A percentile compares a stretch with the other conserved stretches of the same genome.
These are phyloP conservation scores for Flaveria robusta DNA, from an alignment of 129 eudicot genomes.

Conservation along the genomic window DNA sequence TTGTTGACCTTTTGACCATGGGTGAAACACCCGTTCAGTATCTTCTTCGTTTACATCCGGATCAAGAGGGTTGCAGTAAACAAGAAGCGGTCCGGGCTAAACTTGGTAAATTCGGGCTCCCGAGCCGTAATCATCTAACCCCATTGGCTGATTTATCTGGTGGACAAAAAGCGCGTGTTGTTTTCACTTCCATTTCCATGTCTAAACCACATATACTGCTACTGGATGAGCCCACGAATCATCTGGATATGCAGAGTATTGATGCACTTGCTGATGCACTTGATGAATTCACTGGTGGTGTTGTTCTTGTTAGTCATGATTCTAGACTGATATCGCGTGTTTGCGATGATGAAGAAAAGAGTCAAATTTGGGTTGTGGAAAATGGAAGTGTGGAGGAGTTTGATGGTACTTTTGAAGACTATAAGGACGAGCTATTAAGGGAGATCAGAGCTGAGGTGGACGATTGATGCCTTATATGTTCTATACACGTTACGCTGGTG, in stretches of 20 bases:
- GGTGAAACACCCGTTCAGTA: background rate
- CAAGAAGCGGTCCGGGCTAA: background rate
- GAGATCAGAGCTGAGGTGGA: background rate
- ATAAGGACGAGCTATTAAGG: background rate
- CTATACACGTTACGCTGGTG: too few relatives aligned
- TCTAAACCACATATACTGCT: background rate
- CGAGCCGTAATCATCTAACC: background rate
- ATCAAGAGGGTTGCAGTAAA: background rate
- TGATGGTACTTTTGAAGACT: background rate
- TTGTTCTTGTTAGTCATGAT: background rate
- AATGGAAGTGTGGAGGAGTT: background rate
- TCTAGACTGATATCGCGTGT: background rate
- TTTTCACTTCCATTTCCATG: constrained; percentile 2
- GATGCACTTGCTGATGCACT: background rate
- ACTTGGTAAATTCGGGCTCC: constrained; percentile 8
- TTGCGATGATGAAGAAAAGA: background rate
- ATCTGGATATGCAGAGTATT: background rate
- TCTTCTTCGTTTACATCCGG: background rate
- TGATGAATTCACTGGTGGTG: background rate
- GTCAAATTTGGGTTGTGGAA: background rate
- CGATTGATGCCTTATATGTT: background rate
- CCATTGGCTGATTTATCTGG: background rate
- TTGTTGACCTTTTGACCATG: background rate
- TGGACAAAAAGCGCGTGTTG: background rate
- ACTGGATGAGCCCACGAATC: background rate